A percentile compares a stretch with the other conserved stretches of the same genome.
Conservation (phyloP, 202 grass and related monocot genomes). For the Zizania palustris region DNA sequence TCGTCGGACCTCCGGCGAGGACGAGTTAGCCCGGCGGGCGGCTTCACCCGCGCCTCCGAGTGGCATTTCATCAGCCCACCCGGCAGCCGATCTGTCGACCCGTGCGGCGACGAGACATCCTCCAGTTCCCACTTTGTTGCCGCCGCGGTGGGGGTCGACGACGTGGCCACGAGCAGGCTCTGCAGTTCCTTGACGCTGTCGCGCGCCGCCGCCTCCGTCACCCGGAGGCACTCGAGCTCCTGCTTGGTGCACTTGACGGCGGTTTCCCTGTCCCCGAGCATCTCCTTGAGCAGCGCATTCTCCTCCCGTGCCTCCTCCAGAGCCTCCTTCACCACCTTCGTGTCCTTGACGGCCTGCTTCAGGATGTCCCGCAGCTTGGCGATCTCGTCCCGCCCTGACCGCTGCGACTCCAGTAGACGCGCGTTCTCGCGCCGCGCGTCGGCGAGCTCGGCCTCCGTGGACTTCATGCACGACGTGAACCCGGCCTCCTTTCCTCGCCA, state of each 20-base stretch:
- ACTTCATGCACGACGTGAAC: conserved; percentile 78
- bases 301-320: conserved; percentile 64
- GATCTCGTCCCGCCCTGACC: conserved; percentile 64
- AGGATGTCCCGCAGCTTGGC: conserved; percentile 88
- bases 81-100: neutral
- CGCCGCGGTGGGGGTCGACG: conserved; percentile 48
- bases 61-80: conserved; percentile 38
- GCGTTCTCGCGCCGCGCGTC: conserved; percentile 52
- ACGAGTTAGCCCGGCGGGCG: conserved; percentile 44
- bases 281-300: conserved; percentile 62
- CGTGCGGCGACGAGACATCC: conserved; percentile 44
- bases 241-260: conserved; percentile 54
- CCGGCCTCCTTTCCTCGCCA: conserved; percentile 75
- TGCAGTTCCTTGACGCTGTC: conserved; percentile 82
- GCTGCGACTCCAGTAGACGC: conserved; percentile 55
- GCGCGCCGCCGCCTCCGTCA: conserved; percentile 73
- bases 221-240: conserved; percentile 67
- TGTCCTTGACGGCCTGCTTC: conserved; percentile 81
- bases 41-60: conserved; percentile 47
- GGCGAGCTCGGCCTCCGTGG: conserved; percentile 64
- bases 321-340: conserved; percentile 72
- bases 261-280: conserved; percentile 64
- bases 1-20: conserved; percentile 43
- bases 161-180: conserved; percentile 69
- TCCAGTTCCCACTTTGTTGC: conserved; percentile 29